phyloP scores from a whole-genome alignment of 2,329 filamentous ascomycete genomes.

The Fusarium sp. region DNA sequence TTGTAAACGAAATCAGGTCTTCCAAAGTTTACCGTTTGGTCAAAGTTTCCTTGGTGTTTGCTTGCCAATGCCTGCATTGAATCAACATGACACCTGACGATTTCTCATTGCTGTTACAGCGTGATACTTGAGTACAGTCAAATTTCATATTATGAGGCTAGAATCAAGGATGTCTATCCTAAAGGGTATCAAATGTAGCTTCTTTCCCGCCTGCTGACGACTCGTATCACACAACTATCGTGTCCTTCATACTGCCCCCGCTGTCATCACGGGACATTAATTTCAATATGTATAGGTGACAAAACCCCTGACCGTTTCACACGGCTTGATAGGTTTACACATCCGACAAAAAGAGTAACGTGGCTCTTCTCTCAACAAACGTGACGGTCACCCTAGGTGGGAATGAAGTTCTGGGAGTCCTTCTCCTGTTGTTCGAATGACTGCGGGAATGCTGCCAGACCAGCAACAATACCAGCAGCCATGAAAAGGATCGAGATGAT shows the following conservation, averaged over 20 bases:
- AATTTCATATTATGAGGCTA: neutral
- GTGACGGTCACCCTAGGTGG: conserved; percentile 48
- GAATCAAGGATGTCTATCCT: conserved; percentile 12
- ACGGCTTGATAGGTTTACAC: neutral
- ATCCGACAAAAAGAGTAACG: neutral
- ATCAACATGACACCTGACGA: neutral
- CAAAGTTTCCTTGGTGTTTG: neutral
- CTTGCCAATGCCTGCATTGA: neutral
- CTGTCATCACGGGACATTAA: conserved; percentile 32
- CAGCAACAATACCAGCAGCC: conserved; percentile 78
- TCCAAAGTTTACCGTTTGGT: neutral
- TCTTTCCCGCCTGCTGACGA: neutral
- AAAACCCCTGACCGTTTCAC: neutral
- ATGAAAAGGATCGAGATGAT: conserved; percentile 78
- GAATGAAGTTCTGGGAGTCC: conserved; percentile 75
- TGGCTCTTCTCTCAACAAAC: neutral
- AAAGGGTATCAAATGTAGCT: conserved; percentile 38
- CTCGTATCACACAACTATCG: conserved; percentile 10
- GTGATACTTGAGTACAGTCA: neutral
- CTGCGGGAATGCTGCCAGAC: conserved; percentile 79
- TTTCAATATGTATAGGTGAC: neutral
- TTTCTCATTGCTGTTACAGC: neutral
- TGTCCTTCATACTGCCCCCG: conserved; percentile 5
- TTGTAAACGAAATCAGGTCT: neutral
- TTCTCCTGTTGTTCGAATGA: conserved; percentile 74